Evolutionary conservation across 2,329 filamentous ascomycete genomes (phyloP).

Genomic region (Fusarium denticulatum): DNA sequence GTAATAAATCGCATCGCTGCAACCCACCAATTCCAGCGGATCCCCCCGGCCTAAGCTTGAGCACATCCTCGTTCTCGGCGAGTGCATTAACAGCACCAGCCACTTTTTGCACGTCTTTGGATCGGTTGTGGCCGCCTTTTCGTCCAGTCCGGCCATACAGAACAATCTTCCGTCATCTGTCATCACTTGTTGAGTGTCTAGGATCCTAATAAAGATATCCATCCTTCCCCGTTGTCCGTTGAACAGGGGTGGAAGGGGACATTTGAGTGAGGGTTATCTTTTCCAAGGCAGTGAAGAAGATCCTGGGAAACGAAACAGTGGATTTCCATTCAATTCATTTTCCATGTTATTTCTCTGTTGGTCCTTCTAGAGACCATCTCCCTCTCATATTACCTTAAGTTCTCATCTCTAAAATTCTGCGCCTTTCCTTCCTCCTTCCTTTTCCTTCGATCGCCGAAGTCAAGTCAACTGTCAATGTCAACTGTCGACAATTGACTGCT

Average conservation of each 20-base stretch:
- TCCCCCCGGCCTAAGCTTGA: constrained; percentile 27
- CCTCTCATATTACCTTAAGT: neutral
- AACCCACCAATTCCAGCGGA: constrained; percentile 34
- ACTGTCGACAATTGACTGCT: constrained; percentile 15
- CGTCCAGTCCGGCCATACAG: constrained; percentile 26
- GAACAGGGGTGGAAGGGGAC: constrained; percentile 28
- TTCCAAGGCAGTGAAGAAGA: constrained; percentile 36
- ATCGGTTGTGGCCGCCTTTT: constrained; percentile 22
- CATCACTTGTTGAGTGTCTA: constrained; percentile 27
- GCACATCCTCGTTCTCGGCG: constrained; percentile 27
- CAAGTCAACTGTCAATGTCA: neutral
- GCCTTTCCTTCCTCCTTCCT: constrained; percentile 3
- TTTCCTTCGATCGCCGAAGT: neutral
- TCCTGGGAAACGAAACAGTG: constrained; percentile 17
- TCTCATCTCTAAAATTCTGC: neutral
- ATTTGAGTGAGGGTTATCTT: constrained; percentile 39
- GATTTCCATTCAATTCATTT: constrained; percentile 2
- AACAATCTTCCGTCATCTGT: constrained; percentile 35
- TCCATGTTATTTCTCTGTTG: neutral
- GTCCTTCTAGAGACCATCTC: neutral
- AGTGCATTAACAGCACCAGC: constrained; percentile 20
- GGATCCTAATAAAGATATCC: neutral
- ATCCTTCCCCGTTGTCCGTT: constrained; percentile 1
- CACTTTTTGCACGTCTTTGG: constrained; percentile 23
- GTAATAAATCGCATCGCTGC: constrained; percentile 23